These are phyloP conservation scores for Schizothecium vesticola DNA, from an alignment of 495 filamentous ascomycete genomes.

Conservation along the genomic window DNA sequence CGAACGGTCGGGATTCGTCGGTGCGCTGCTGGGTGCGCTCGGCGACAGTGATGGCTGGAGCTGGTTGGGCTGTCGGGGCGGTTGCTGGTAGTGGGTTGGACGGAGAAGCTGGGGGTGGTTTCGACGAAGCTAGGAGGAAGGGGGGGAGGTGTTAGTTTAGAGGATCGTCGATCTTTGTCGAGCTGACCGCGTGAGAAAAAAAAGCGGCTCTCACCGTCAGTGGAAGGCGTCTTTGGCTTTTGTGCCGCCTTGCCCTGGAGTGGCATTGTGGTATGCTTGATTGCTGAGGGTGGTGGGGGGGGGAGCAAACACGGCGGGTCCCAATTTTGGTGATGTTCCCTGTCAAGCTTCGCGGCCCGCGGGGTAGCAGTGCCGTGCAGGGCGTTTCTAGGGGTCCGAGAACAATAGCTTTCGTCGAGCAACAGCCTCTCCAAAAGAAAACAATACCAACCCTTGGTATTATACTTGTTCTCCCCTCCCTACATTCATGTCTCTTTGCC, in stretches of 20 bases:
- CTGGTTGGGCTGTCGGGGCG: constrained; percentile 7
- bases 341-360: constrained; percentile 2
- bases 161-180: background rate
- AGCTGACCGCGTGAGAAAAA: background rate
- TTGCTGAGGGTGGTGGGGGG: constrained; percentile 14
- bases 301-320: background rate
- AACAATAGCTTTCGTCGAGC: constrained; percentile 1
- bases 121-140: background rate
- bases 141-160: background rate
- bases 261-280: constrained; percentile 27
- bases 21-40: constrained; percentile 32
- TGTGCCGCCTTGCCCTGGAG: constrained; percentile 28
- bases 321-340: constrained; percentile 1
- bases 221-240: constrained; percentile 24
- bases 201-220: constrained; percentile 18
- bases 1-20: constrained; percentile 35
- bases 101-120: background rate
- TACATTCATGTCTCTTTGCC: background rate
- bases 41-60: constrained; percentile 27
- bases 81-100: constrained; percentile 3
- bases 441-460: constrained; percentile 13
- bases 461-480: background rate
- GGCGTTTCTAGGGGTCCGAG: background rate
- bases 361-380: background rate
- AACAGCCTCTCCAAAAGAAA: constrained; percentile 12